A percentile compares a stretch with the other conserved stretches of the same genome.
phyloP scores from a whole-genome alignment of 2,329 filamentous ascomycete genomes.

The Ascochyta lentis region DNA sequence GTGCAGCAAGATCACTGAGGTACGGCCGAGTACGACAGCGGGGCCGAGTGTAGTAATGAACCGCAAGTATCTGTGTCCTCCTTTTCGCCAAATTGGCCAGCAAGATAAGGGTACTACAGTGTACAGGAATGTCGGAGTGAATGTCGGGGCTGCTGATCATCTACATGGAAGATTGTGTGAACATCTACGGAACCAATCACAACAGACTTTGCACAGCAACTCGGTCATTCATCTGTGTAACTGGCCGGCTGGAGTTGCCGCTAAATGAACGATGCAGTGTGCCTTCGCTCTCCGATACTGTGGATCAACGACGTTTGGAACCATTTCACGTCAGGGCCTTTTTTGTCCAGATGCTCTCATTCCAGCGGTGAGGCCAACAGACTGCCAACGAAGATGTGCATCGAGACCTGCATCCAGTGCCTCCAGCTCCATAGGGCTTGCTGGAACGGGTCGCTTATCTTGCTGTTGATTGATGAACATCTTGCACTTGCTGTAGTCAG shows the following conservation, averaged over 20 bases:
- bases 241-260: conserved; percentile 19
- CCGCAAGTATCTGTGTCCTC: not conserved
- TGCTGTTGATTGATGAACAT: not conserved
- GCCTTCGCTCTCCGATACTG: conserved; percentile 4
- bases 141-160: conserved; percentile 20
- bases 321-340: not conserved
- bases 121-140: conserved; percentile 19
- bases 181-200: conserved; percentile 23
- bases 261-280: conserved; percentile 10
- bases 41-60: conserved; percentile 10
- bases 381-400: not conserved
- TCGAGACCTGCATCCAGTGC: not conserved
- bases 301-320: conserved; percentile 7
- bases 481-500: conserved; percentile 16
- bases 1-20: conserved; percentile 4
- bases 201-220: conserved; percentile 15
- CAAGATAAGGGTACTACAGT: conserved; percentile 4
- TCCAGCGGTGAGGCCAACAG: conserved; percentile 15
- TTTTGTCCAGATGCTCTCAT: conserved; percentile 4
- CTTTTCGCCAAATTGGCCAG: not conserved
- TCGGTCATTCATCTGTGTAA: conserved; percentile 25
- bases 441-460: conserved; percentile 14
- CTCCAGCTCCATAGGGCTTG: not conserved
- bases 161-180: conserved; percentile 10
- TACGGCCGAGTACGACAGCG: conserved; percentile 17